Evolutionary conservation across 2,329 filamentous ascomycete species (phyloP).

Genomic region (Cordyceps cateniannulata): DNA sequence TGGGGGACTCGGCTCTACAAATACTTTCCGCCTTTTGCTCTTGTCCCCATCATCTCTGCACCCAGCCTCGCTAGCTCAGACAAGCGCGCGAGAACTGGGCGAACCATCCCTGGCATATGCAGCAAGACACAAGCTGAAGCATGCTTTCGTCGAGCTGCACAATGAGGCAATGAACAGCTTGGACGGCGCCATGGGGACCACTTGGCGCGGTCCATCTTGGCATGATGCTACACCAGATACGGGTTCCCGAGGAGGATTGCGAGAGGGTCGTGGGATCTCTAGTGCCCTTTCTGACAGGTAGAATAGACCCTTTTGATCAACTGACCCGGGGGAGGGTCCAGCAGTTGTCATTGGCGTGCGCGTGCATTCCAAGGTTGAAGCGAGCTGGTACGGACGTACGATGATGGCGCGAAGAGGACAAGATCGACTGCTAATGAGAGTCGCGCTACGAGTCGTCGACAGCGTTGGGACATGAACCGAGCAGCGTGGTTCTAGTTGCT

Average conservation of each 20-base stretch:
- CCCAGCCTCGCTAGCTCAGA: neutral
- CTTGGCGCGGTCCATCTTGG: neutral
- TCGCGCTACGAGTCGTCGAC: neutral
- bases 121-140: neutral
- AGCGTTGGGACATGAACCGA: neutral
- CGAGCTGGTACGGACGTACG: neutral
- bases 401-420: neutral
- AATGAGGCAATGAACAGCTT: slow-evolving; percentile 7
- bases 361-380: neutral
- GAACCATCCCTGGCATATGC: neutral
- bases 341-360: neutral
- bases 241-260: neutral
- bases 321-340: neutral
- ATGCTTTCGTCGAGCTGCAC: slow-evolving; percentile 8
- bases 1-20: slow-evolving; percentile 5
- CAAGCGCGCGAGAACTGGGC: neutral
- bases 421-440: neutral
- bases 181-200: slow-evolving; percentile 2
- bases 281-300: neutral
- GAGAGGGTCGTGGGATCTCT: neutral
- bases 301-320: slow-evolving; percentile 1
- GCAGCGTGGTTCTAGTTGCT: neutral
- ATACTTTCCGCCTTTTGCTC: neutral
- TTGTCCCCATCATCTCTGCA: neutral
- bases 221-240: slow-evolving; percentile 9